Percentiles rank a stretch among this genome's conserved stretches.
Evolutionary conservation across 177 flowering plant species (phyloP).

Genomic region (Vitis hybrid): DNA sequence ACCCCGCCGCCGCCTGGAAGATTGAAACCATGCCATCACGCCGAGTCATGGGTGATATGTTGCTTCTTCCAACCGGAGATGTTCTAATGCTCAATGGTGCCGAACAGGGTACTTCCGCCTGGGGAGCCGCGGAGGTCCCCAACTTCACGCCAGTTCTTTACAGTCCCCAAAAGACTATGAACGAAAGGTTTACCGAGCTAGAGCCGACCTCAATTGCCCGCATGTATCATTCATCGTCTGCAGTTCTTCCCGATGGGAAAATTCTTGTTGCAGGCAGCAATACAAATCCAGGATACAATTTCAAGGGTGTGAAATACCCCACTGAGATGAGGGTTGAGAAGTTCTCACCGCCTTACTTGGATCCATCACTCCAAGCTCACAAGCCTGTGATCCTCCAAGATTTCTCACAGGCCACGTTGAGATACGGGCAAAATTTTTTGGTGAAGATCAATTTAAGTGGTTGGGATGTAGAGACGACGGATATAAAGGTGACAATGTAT

Average conservation of each 20-base stretch:
- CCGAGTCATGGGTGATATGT: conserved; percentile 77
- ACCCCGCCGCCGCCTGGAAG: conserved; percentile 41
- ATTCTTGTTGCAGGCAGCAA: conserved; percentile 82
- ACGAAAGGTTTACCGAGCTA: conserved; percentile 39
- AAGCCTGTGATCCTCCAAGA: conserved; percentile 33
- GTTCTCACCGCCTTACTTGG: conserved; percentile 76
- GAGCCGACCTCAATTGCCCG: conserved; percentile 48
- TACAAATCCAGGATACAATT: conserved; percentile 46
- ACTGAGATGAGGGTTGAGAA: conserved; percentile 81
- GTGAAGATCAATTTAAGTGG: conserved; percentile 17
- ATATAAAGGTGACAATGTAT: conserved; percentile 58
- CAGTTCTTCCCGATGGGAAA: conserved; percentile 57
- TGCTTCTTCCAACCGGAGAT: conserved; percentile 67
- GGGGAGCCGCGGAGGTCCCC: conserved; percentile 60
- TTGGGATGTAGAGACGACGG: not conserved
- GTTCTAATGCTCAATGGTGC: conserved; percentile 82
- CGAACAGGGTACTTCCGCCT: conserved; percentile 57
- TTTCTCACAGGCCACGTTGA: not conserved
- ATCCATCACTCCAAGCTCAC: conserved; percentile 18
- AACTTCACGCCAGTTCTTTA: conserved; percentile 57
- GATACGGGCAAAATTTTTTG: conserved; percentile 30
- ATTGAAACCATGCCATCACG: conserved; percentile 65
- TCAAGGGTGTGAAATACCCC: conserved; percentile 45
- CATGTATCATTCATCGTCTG: conserved; percentile 80
- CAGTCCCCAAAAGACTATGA: conserved; percentile 20